Base-by-base conservation (phyloP, 768 basidiomycete genomes). In the Naematelia encephala region DNA sequence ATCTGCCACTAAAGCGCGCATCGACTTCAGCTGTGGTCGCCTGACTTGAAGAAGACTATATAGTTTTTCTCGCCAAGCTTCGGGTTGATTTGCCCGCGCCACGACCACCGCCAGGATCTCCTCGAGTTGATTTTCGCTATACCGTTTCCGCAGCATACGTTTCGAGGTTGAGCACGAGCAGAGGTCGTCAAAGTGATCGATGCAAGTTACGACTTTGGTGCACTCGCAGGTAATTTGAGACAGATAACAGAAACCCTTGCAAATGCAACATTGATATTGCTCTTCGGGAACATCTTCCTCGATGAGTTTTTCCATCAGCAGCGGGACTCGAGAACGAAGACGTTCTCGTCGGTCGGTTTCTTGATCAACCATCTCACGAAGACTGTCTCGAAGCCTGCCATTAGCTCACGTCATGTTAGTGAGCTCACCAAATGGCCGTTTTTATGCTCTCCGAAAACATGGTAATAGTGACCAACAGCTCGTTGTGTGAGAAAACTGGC, bases 401-500 rank as follows among this genome's bases (percentile, higher is more conserved):
- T 34, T 13, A 25, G 27, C 44, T 47, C 19, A 2, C 4, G 19
- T 5, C 21, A 21, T 11, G 4, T 43, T 5, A 23, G 44, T 12
- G 4, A 19, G 13, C 86, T 63, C 74, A 93, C 94, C 96, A 98
- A 69, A 89, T 81, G 2, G 94, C 90, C 30, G 92, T 94, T 75
- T 89, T 87, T 70, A 96, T 93, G 16, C 87, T 87, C 54, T 87
- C 84, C 2, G 91, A 92, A 77, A 94, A 90, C 69, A 91, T 86
- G n/a, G 90, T 91, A 73, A 98, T 93, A n/a, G 94, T 94, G 74
- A 97, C 84, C 64, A 99, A 83, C 23, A 98, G 83, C 78, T 98
- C 96, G 69, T 98, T 91, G 76, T 99, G 96, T 28, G 92, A 97
- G 79, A 99, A 99, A 3, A 99, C 96, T 3, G 96, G 96, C 42